Evolutionary conservation across 2,329 filamentous ascomycete species (phyloP), one percentile per base, ranked within the genome.

Genomic region (Phoma sp.): DNA sequence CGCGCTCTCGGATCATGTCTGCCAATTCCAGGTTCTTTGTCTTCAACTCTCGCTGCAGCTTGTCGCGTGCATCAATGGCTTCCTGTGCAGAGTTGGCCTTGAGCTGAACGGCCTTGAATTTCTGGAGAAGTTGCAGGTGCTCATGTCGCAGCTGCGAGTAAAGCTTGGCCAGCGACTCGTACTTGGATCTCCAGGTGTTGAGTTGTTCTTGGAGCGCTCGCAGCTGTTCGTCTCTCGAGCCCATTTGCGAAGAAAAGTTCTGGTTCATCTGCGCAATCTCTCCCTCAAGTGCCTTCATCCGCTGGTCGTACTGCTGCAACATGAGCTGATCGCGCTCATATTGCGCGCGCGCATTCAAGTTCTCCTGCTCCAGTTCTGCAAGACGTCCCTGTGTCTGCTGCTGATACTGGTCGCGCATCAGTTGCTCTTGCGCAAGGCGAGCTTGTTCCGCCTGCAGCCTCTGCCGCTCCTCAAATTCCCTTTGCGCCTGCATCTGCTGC

Each of bases 1-100:
- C 95, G 65, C 95, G 85, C 79, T 99, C 95, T 38, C 95, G 86
- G 61, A 99, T 99, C 95, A 99, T 98, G 74, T 98, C 92, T 29
- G 95, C 95, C 58, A 99, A 79, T 75, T 99, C 95, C n/a, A 99
- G 81, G 72, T 99, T 99, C 85, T 99, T 99, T 27, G 93, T 97
- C 84, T 99, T 99, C 74, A 99, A 89, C 78, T 99, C 95, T 30
- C 93, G 89, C 79, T 98, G 92, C 47, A 99, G 83, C 80, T 96
- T 96, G 79, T 99, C 95, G 7, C 93, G 88, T 65, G 86, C 88
- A 52, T 98, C 95, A 60, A 98, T 96, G 1, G 95, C 95, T 78
- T 99, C 95, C 72, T 98, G 93, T 0, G 95, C 95, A 4, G 93
- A 98, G 13, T 93, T 92, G 1, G 95, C 95, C 82, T 98, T 99